These are phyloP conservation scores for Phytophthora pluvialis DNA, from an alignment of 352 stramenopile species.

Conservation along the genomic window DNA sequence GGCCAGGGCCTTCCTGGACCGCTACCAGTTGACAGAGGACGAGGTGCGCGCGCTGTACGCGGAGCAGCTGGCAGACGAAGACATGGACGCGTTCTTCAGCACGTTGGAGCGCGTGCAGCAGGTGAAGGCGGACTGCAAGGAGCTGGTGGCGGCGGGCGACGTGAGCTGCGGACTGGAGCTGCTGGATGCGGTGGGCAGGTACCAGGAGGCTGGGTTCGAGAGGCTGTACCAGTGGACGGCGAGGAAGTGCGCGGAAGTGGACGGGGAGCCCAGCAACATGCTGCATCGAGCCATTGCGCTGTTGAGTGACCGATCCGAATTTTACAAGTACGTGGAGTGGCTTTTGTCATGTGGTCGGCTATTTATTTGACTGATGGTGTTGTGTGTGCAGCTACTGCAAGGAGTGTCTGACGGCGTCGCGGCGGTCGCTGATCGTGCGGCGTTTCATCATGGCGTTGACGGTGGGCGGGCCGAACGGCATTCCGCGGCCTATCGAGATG, in stretches of 20 bases:
- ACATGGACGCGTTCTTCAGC: conserved; percentile 69
- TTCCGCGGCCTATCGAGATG: conserved; percentile 86
- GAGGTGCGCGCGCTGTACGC: conserved; percentile 67
- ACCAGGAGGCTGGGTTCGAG: conserved; percentile 89
- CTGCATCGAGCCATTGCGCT: conserved; percentile 75
- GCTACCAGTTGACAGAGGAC: conserved; percentile 74
- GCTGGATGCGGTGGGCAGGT: conserved; percentile 79
- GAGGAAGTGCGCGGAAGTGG: conserved; percentile 72
- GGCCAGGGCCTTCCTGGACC: conserved; percentile 63
- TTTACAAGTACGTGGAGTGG: conserved; percentile 64
- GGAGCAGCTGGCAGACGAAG: conserved; percentile 43
- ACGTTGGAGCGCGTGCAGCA: conserved; percentile 75
- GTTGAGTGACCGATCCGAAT: conserved; percentile 70
- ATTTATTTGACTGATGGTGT: conserved; percentile 1
- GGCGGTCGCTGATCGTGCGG: conserved; percentile 63
- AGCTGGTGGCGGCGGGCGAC: conserved; percentile 51
- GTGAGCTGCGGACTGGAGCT: conserved; percentile 83
- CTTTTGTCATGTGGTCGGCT: neutral
- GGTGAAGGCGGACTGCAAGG: conserved; percentile 74
- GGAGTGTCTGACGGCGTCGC: conserved; percentile 64
- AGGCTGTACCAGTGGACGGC: conserved; percentile 90
- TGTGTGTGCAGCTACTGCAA: conserved; percentile 71
- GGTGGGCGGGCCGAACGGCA: conserved; percentile 72
- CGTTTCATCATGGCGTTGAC: conserved; percentile 85
- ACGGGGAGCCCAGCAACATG: conserved; percentile 63